Percentiles rank a stretch among this genome's conserved stretches.
Evolutionary conservation across 441 rosid genomes (phyloP).

Genomic region (Erodium trifolium): DNA sequence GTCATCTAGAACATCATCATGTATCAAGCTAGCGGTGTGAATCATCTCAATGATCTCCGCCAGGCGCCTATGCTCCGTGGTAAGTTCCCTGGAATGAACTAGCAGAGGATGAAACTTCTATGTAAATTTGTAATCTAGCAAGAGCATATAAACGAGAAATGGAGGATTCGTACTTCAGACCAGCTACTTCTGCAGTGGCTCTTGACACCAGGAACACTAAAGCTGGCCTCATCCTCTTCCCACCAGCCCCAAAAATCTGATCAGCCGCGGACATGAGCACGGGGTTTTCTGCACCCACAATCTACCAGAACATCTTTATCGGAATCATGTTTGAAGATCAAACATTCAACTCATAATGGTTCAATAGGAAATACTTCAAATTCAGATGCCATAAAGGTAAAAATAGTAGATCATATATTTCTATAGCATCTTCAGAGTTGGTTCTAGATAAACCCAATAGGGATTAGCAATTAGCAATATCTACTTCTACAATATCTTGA

Average conservation of each 20-base stretch:
- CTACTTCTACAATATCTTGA: too few species aligned
- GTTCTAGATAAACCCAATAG: too few species aligned
- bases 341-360: background rate
- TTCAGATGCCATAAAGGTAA: background rate
- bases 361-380: background rate
- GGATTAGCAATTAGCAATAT: too few species aligned
- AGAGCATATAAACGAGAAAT: slow-evolving; percentile 4
- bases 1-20: slow-evolving; percentile 87
- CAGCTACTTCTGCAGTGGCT: slow-evolving; percentile 73
- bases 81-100: slow-evolving; percentile 53
- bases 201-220: slow-evolving; percentile 85
- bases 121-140: slow-evolving; percentile 11
- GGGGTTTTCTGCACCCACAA: slow-evolving; percentile 93
- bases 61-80: slow-evolving; percentile 62
- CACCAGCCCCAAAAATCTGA: slow-evolving; percentile 95
- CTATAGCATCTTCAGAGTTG: too few species aligned
- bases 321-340: slow-evolving; percentile 6
- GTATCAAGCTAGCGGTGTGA: slow-evolving; percentile 94
- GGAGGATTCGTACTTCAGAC: slow-evolving; percentile 45
- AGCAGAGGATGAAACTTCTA: slow-evolving; percentile 16
- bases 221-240: slow-evolving; percentile 95
- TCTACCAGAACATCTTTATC: slow-evolving; percentile 40
- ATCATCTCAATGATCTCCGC: slow-evolving; percentile 98
- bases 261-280: slow-evolving; percentile 90
- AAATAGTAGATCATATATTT: background rate